A percentile compares a stretch with the other conserved stretches of the same genome.
Conservation (phyloP, 371 early-diverging fungal species). For the Apophysomyces elegans region DNA sequence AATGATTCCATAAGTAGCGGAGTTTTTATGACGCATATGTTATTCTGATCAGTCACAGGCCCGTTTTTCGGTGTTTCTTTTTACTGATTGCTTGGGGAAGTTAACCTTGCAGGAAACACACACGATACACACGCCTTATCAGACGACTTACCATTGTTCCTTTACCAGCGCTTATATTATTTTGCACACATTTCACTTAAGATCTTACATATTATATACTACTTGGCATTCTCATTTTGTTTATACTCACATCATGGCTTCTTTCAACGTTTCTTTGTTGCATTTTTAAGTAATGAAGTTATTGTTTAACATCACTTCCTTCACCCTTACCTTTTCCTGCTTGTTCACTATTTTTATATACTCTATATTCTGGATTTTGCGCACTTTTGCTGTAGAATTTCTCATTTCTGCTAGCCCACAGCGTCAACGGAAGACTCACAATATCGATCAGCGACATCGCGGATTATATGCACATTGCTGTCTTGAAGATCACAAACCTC, state of each 20-base stretch:
- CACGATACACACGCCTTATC: too few relatives aligned
- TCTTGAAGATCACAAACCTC: conserved; percentile 5
- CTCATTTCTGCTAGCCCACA: not conserved
- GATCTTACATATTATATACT: too few relatives aligned
- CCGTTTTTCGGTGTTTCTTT: too few relatives aligned
- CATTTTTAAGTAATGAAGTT: conserved; percentile 29
- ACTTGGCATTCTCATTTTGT: not conserved
- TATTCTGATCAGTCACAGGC: too few relatives aligned
- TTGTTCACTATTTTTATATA: conserved; percentile 11
- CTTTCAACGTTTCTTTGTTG: conserved; percentile 17
- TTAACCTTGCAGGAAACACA: too few relatives aligned
- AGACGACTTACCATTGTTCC: not conserved
- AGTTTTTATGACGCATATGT: too few relatives aligned
- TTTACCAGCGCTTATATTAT: not conserved
- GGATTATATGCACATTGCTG: conserved; percentile 9
- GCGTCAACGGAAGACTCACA: conserved; percentile 5
- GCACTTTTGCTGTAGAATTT: conserved; percentile 3
- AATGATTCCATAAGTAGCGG: too few relatives aligned
- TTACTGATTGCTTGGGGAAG: too few relatives aligned
- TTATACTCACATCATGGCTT: conserved; percentile 28
- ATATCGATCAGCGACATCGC: conserved; percentile 3
- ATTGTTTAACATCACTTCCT: conserved; percentile 13
- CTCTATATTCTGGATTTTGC: not conserved
- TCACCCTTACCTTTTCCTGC: conserved; percentile 13
- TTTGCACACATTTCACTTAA: not conserved